phyloP scores from a whole-genome alignment of 1,139 yeast genomes.

The Spathaspora jeffriesii region DNA sequence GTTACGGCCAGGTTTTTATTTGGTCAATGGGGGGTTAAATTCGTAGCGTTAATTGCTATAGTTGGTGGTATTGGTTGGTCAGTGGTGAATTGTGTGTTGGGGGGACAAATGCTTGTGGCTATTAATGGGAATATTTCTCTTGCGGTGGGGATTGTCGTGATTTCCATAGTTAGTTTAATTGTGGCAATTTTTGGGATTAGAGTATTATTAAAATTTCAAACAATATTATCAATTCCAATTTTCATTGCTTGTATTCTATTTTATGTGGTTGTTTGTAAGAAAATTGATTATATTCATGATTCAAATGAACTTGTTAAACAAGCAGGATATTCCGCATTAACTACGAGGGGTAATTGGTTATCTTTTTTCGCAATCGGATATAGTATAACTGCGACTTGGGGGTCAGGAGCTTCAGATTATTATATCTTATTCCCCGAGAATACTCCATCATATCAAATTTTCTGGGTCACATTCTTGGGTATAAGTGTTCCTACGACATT shows the following conservation, averaged over 20 bases:
- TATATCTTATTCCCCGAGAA: slow-evolving; percentile 79
- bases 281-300: slow-evolving; percentile 40
- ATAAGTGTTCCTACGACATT: slow-evolving; percentile 71
- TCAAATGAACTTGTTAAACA: slow-evolving; percentile 28
- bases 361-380: slow-evolving; percentile 73
- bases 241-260: slow-evolving; percentile 65
- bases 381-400: slow-evolving; percentile 89
- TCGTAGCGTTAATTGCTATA: slow-evolving; percentile 67
- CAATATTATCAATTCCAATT: slow-evolving; percentile 71
- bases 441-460: slow-evolving; percentile 57
- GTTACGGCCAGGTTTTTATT: slow-evolving; percentile 76
- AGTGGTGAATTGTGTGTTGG: slow-evolving; percentile 79
- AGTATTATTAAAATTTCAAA: slow-evolving; percentile 67
- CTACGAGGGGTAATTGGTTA: slow-evolving; percentile 62
- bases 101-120: slow-evolving; percentile 71
- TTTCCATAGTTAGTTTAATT: slow-evolving; percentile 26
- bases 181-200: slow-evolving; percentile 38
- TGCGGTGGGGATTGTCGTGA: slow-evolving; percentile 32
- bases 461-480: slow-evolving; percentile 64
- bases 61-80: slow-evolving; percentile 88
- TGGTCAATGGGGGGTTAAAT: slow-evolving; percentile 82
- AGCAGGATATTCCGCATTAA: slow-evolving; percentile 28
- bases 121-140: slow-evolving; percentile 23
- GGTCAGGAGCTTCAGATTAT: slow-evolving; percentile 82
- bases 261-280: slow-evolving; percentile 64